Evolutionary conservation across 2,329 filamentous ascomycete species (phyloP), one percentile per base, ranked within the genome.

Genomic region (Podosphaera aphanis): DNA sequence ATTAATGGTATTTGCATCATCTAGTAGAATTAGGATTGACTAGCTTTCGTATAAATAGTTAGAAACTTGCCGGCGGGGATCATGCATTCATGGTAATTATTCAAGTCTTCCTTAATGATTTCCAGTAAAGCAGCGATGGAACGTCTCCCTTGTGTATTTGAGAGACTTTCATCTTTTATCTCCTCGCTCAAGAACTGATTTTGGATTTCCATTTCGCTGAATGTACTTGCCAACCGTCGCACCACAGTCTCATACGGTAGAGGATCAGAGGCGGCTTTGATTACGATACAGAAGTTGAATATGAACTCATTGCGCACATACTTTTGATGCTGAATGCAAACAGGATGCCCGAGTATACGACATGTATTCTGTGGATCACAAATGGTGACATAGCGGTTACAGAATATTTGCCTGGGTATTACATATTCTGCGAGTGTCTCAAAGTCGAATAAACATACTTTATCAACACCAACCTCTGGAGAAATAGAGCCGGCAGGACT

Each of bases 21-120:
- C 85, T 85, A 46, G 27, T 25, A 31, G n/a, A 18, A 31, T 31
- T 11, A 43, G 20, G 10, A 31, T 20, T n/a, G 21, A 18, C 11
- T 31, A 16, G 15, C 15, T 5, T 23, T 16, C 38, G n/a, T 43
- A 5, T 23, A 2, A 18, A 43, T 27, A 16, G 16, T 15, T n/a
- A n/a, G n/a, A 25, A 3, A 66, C 73, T 51, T 64, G 86, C 83
- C 83, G 51, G 94, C 88, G 0, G 86, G 86, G 56, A 94, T 93
- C 86, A 93, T 93, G 68, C 86, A 93, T 65, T 98, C 90, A 58
- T 83, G 86, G 58, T 94, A 98, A 56, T 92, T 92, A 59, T 95
- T 94, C 53, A 98, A 60, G 59, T 98, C 86, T 63, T 94, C 76
- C 58, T 77, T 77, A 48, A 81, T 70, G 49, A 80, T 79, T 62